Evolutionary conservation across 1,139 yeast species (phyloP), one percentile per base, ranked within the genome.

Genomic region (Suhomyces yuchorum): DNA sequence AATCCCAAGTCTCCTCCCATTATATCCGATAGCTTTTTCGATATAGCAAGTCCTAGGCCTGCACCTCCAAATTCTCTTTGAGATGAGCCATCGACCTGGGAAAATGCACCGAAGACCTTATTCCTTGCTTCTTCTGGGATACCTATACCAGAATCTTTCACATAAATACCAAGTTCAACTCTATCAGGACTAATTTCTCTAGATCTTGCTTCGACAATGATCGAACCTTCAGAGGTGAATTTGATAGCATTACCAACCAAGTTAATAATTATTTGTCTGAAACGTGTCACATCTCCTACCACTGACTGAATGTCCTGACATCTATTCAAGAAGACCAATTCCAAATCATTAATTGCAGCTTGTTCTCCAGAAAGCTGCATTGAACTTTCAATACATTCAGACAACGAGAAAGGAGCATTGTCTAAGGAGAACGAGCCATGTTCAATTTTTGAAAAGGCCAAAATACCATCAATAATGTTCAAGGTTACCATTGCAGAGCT

Each of bases 101-200:
- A 77, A 56, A 82, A 82, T 1, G 83, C 83, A 5, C 82, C 78
- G 61, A 82, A 82, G 1, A 81, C 77, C 60, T 77, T 80, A 38
- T 67, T 65, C 33, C 70, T 67, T 3, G 81, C 71, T 41, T 70
- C 73, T 43, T 69, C 67, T 2, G 84, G 82, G 41, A 82, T 81
- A 5, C 87, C 86, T 51, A 81, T 81, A n/a, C 87, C 86, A 0
- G 85, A 78, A 55, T 82, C 87, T 40, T 70, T 66, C 12, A 80
- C 81, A 2, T 68, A 59, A 7, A 80, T 61, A 3, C 61, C 57
- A 49, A 79, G 66, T 51, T 78, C 81, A 49, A 69, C 74, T 14
- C 82, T 62, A 39, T 67, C 67, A 14, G 64, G 66, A 2, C 61
- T 53, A 19, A 70, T 59, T 33, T 55, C 58, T 11, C 53, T 55